A percentile compares a stretch with the other conserved stretches of the same genome.
phyloP scores from a whole-genome alignment of 768 basidiomycete genomes.

The Daedalea quercina region DNA sequence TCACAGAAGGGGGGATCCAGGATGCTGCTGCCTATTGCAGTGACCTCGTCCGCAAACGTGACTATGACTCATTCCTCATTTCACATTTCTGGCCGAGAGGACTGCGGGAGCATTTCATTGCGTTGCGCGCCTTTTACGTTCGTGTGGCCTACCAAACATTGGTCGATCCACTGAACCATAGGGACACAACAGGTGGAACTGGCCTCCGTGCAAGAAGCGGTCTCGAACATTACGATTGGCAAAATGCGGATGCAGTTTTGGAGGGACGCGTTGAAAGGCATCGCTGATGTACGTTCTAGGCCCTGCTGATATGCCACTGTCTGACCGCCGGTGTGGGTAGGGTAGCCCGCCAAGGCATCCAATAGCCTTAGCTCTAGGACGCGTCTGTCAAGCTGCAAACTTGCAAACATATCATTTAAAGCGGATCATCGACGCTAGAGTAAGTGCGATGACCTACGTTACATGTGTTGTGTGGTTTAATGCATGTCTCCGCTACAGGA shows the following conservation, averaged over 20 bases:
- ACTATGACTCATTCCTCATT: conserved; percentile 74
- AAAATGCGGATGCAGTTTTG: conserved; percentile 85
- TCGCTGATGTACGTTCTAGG: conserved; percentile 46
- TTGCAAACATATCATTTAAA: conserved; percentile 73
- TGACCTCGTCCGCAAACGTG: conserved; percentile 66
- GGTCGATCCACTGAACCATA: conserved; percentile 1
- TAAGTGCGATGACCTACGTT: conserved; percentile 29
- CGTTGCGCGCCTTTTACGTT: conserved; percentile 79
- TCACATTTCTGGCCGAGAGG: conserved; percentile 67
- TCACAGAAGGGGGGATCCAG: conserved; percentile 7
- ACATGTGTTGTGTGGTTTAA: not conserved
- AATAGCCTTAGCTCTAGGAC: conserved; percentile 65
- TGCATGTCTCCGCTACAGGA: conserved; percentile 15
- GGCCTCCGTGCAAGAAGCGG: conserved; percentile 68
- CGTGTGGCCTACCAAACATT: not conserved
- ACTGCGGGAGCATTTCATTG: conserved; percentile 64
- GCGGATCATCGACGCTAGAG: conserved; percentile 80
- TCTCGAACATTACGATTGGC: conserved; percentile 70
- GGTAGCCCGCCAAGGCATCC: conserved; percentile 75
- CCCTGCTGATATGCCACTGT: not conserved
- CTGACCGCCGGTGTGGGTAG: conserved; percentile 28
- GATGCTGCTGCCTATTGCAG: conserved; percentile 55
- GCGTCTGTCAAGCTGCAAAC: conserved; percentile 41
- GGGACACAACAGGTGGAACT: conserved; percentile 55
- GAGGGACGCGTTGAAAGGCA: conserved; percentile 69